Evolutionary conservation across 2,329 filamentous ascomycete species (phyloP).

Genomic region (Aspergillus flavus): DNA sequence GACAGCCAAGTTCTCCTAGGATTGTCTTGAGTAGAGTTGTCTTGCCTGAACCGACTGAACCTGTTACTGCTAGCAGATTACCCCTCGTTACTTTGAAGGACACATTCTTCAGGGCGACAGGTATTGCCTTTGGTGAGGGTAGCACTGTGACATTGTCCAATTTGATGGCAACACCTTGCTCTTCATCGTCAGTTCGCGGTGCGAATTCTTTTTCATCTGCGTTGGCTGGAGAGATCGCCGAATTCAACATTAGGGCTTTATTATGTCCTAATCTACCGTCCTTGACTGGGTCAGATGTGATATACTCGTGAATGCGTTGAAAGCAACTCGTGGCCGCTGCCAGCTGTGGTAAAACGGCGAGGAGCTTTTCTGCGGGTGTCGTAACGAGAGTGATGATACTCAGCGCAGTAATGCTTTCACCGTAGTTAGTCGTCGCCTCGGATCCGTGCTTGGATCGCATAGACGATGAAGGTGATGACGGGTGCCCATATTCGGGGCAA

Average conservation of each 20-base stretch:
- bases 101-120: background rate
- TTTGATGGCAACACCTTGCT: background rate
- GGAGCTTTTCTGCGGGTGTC: background rate
- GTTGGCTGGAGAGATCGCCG: background rate
- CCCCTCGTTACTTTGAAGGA: background rate
- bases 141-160: background rate
- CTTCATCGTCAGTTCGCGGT: background rate
- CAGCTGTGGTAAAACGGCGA: background rate
- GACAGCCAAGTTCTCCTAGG: background rate
- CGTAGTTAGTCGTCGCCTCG: background rate
- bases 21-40: background rate
- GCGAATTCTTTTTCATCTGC: background rate
- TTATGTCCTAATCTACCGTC: background rate
- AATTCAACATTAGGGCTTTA: background rate
- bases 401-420: background rate
- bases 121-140: background rate
- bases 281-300: background rate
- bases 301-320: constrained; percentile 4
- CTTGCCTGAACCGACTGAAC: background rate
- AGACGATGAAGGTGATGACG: constrained; percentile 5
- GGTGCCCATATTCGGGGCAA: constrained; percentile 6
- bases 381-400: constrained; percentile 5
- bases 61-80: background rate
- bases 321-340: background rate
- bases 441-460: background rate